A percentile compares a stretch with the other conserved stretches of the same genome.
These are phyloP conservation scores for Suillus spraguei DNA, from an alignment of 768 basidiomycete species.

Conservation along the genomic window DNA sequence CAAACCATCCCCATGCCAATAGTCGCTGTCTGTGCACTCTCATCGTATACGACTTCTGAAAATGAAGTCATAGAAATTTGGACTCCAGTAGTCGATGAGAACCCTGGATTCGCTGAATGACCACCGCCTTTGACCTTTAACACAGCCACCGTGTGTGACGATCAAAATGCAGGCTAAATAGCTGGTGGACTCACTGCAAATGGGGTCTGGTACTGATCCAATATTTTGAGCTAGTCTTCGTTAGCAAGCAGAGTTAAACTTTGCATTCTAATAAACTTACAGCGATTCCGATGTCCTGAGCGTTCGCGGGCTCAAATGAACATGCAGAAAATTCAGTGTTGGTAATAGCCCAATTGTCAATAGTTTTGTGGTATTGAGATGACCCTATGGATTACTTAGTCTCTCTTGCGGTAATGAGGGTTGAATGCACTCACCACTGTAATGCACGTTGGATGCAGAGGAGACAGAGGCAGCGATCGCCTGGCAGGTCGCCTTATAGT, in stretches of 20 bases:
- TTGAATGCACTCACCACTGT: constrained; percentile 32
- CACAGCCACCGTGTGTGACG: too few relatives aligned
- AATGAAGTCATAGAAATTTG: too few relatives aligned
- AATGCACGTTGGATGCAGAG: constrained; percentile 47
- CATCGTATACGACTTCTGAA: too few relatives aligned
- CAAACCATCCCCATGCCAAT: too few relatives aligned
- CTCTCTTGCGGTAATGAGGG: not conserved
- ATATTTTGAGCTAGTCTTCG: too few relatives aligned
- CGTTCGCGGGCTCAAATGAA: constrained; percentile 59
- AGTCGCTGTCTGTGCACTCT: too few relatives aligned
- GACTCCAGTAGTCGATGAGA: too few relatives aligned
- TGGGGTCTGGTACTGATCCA: too few relatives aligned
- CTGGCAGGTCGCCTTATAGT: constrained; percentile 27
- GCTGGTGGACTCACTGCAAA: too few relatives aligned
- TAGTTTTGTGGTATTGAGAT: constrained; percentile 40
- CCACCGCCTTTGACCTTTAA: too few relatives aligned
- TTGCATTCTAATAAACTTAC: constrained; percentile 30
- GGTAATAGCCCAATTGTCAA: constrained; percentile 53
- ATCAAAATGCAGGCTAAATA: too few relatives aligned
- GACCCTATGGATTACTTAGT: constrained; percentile 12
- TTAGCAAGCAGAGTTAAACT: not conserved
- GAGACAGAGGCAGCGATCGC: constrained; percentile 43
- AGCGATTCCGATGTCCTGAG: constrained; percentile 50
- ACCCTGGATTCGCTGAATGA: too few relatives aligned
- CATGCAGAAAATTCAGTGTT: constrained; percentile 50